Conservation (phyloP, 306 rosid genomes). For the Acacia acuminata region DNA sequence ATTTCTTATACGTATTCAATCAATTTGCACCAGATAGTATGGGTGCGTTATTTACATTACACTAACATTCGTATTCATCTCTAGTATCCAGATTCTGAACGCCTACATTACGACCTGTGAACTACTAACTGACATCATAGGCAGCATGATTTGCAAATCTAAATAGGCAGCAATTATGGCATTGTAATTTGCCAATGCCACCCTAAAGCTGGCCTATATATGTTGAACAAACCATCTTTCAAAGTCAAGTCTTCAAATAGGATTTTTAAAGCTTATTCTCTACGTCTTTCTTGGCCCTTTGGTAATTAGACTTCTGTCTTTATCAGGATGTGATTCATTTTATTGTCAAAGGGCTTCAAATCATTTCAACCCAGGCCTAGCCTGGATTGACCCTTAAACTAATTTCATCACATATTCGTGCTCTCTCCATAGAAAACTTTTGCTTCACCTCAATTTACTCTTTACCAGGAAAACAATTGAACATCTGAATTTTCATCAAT, state of each 20-base stretch:
- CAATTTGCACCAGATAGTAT: background rate
- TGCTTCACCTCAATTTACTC: background rate
- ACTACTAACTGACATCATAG: background rate
- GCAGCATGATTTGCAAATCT: background rate
- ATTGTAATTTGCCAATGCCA: background rate
- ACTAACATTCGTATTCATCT: background rate
- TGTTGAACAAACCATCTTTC: background rate
- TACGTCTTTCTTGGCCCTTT: background rate
- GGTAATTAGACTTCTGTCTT: background rate
- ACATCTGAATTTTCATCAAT: background rate
- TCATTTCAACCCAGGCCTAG: background rate
- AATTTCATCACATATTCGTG: background rate
- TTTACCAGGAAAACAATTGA: background rate
- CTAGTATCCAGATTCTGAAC: background rate
- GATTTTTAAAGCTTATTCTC: background rate
- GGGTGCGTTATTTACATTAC: constrained; percentile 6
- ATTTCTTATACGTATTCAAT: background rate
- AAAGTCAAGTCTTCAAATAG: background rate
- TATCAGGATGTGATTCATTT: background rate
- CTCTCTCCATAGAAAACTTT: background rate
- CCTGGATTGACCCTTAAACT: background rate
- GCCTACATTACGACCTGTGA: background rate
- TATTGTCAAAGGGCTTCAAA: background rate
- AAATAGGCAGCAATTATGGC: background rate
- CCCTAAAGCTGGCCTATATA: background rate